A percentile compares a stretch with the other conserved stretches of the same genome.
These are phyloP conservation scores for Umbelopsis vinacea DNA, from an alignment of 192 early-diverging fungal genomes.

Conservation along the genomic window DNA sequence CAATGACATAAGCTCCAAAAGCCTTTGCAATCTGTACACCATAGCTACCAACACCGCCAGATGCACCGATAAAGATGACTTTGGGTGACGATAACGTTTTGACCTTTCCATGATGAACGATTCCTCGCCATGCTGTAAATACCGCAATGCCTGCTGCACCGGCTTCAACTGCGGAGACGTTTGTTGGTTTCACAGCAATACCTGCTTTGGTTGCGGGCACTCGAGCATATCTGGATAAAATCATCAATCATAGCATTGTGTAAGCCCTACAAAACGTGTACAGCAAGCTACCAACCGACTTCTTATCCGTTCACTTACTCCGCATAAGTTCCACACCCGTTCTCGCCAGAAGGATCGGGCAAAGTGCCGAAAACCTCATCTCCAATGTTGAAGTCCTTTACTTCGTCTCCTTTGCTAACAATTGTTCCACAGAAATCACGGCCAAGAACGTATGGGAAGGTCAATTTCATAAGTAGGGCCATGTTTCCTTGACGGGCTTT, in stretches of 20 bases:
- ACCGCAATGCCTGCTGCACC: constrained; percentile 20
- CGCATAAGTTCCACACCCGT: constrained; percentile 25
- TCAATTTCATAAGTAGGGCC: not conserved
- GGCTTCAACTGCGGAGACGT: constrained; percentile 27
- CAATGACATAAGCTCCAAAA: constrained; percentile 56
- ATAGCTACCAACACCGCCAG: constrained; percentile 54
- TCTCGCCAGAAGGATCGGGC: not conserved
- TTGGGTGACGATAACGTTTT: constrained; percentile 28
- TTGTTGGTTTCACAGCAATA: constrained; percentile 27
- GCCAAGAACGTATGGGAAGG: constrained; percentile 23
- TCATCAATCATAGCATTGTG: not conserved
- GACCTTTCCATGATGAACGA: not conserved
- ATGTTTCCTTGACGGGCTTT: constrained; percentile 24
- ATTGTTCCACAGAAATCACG: constrained; percentile 31
- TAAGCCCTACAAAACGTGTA: no score
- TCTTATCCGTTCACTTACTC: not conserved
- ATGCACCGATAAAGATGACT: constrained; percentile 54
- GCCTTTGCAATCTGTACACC: constrained; percentile 58
- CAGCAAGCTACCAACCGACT: not conserved
- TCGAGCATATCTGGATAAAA: constrained; percentile 10
- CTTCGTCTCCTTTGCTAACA: constrained; percentile 26
- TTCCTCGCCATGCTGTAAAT: constrained; percentile 25
- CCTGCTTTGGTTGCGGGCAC: not conserved
- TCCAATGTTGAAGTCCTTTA: constrained; percentile 25
- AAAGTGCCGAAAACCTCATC: constrained; percentile 33